These are phyloP conservation scores for Delonix regia DNA, from an alignment of 306 rosid species.

Conservation along the genomic window DNA sequence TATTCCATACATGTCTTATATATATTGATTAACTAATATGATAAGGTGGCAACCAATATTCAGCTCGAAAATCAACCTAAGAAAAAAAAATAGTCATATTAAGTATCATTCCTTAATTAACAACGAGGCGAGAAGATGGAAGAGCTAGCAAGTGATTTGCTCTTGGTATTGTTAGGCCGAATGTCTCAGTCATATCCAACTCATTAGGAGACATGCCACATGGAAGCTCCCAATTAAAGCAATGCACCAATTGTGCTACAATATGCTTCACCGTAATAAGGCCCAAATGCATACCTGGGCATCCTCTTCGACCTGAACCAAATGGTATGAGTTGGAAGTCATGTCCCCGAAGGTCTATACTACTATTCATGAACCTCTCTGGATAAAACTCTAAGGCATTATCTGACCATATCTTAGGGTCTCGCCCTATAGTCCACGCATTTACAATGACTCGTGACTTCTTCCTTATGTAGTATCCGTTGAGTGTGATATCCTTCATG, in stretches of 20 bases:
- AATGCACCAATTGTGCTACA: too few species aligned
- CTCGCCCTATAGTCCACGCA: conserved; percentile 46
- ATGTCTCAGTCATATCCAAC: neutral
- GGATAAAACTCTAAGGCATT: neutral
- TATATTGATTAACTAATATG: too few species aligned
- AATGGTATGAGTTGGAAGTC: neutral
- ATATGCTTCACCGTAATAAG: too few species aligned
- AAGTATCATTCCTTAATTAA: neutral
- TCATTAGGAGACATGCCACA: neutral
- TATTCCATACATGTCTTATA: too few species aligned
- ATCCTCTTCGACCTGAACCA: too few species aligned
- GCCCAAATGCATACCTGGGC: too few species aligned
- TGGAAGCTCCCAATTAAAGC: too few species aligned
- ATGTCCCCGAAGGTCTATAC: neutral
- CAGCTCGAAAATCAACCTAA: too few species aligned
- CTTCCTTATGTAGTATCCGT: conserved; percentile 44
- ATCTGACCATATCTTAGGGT: conserved; percentile 18
- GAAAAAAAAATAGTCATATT: too few species aligned
- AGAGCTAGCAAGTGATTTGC: neutral
- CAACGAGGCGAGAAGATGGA: neutral
- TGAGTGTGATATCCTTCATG: conserved; percentile 31
- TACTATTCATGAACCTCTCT: neutral
- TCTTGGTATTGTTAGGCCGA: neutral
- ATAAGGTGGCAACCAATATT: too few species aligned
- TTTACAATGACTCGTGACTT: conserved; percentile 45